Evolutionary conservation across 1,139 yeast genomes (phyloP).

Genomic region (Hyphopichia wangnamkhiaoensis): DNA sequence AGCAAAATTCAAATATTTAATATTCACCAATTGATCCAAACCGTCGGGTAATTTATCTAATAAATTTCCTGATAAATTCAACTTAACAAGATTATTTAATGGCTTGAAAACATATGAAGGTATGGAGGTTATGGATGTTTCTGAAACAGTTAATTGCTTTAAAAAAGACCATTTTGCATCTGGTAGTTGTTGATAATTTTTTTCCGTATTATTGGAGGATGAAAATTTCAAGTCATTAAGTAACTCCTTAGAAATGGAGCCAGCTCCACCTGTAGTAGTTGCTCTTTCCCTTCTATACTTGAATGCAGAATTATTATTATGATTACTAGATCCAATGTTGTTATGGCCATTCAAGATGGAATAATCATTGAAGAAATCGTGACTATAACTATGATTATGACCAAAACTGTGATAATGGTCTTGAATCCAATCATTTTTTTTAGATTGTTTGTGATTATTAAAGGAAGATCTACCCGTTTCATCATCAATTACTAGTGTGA

Average conservation of each 20-base stretch:
- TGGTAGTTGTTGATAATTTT: constrained; percentile 28
- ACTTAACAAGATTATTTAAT: constrained; percentile 50
- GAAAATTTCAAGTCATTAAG: constrained; percentile 12
- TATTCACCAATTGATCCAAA: constrained; percentile 45
- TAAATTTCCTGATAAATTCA: constrained; percentile 58
- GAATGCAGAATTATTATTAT: constrained; percentile 20
- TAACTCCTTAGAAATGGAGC: constrained; percentile 27
- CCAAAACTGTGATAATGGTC: constrained; percentile 7
- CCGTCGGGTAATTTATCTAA: constrained; percentile 55
- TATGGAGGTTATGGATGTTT: constrained; percentile 51
- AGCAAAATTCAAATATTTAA: constrained; percentile 58
- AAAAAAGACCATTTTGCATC: constrained; percentile 54
- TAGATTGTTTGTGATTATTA: constrained; percentile 25
- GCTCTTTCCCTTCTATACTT: constrained; percentile 30
- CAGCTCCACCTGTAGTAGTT: constrained; percentile 27
- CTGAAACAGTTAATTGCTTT: constrained; percentile 58
- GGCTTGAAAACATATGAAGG: constrained; percentile 50
- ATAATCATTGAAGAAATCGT: constrained; percentile 20
- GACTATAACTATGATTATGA: constrained; percentile 7
- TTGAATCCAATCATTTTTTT: constrained; percentile 11
- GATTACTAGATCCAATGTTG: constrained; percentile 11
- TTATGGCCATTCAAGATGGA: constrained; percentile 7
- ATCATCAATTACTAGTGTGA: constrained; percentile 56
- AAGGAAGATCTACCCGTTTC: constrained; percentile 49
- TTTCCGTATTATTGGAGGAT: constrained; percentile 2